Base-by-base conservation (phyloP, 768 basidiomycete species). In the Polyporus arcularius region DNA sequence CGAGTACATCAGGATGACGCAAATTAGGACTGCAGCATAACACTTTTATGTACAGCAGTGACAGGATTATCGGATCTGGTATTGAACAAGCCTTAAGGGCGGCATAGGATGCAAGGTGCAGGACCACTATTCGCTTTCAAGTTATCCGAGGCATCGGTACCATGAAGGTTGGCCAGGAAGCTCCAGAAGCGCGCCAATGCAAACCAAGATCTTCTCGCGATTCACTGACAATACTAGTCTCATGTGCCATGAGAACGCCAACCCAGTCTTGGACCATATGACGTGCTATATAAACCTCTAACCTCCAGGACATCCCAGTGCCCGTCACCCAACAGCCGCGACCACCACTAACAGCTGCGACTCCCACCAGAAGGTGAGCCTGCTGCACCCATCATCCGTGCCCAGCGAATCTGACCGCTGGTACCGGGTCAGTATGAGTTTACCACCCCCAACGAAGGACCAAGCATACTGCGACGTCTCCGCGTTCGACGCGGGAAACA, bases 401-500 rank as follows among this genome's bases (percentile, higher is more conserved):
- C 1, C 35, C 35, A 35, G 11, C 35, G 35, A 35, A 35, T 35
- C 11, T 35, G n/a, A 15, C 41, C 41, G n/a, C n/a, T 21, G 28
- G 21, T 6, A 12, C 4, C 38, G 18, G 35, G 1, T 6, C 51
- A 53, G 16, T 26, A 54, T 58, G 56, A 58, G 51, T 46, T 71
- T 84, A 40, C 83, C 82, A 9, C 65, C 68, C 2, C 79, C 81
- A 5, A 38, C 63, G 10, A 47, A 65, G 1, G 70, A 77, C 51
- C 85, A 86, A 64, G 72, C 83, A 0, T 85, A 79, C 65, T 79
- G 82, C 59, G 64, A 77, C 38, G 78, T 86, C 43, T 87, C 86
- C 46, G 84, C 80, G 0, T 76, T 87, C 30, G 82, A 84, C 63
- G 79, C 77, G 1, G 86, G 85, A 5, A 60, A 75, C 16, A 70